Evolutionary conservation across 1,139 yeast genomes (phyloP).

Genomic region (Blastobotrys malaysiensis): DNA sequence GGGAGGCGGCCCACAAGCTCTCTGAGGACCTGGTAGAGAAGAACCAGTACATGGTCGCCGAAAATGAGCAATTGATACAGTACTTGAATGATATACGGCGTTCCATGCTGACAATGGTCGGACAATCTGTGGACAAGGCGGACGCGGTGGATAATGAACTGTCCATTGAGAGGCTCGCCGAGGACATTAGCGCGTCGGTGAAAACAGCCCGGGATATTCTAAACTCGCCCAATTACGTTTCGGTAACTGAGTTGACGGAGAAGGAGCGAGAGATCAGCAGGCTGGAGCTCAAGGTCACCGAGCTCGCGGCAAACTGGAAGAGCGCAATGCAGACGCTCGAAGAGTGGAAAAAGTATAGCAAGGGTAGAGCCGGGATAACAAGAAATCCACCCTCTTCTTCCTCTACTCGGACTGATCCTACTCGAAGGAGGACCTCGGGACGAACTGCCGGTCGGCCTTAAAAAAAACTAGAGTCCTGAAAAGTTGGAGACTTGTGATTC

Average conservation of each 20-base stretch:
- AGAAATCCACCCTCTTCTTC: neutral
- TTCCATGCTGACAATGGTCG: constrained; percentile 5
- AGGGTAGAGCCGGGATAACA: neutral
- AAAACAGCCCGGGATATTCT: constrained; percentile 18
- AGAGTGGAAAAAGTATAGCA: constrained; percentile 26
- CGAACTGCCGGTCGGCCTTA: neutral
- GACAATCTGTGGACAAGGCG: constrained; percentile 6
- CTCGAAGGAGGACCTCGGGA: neutral
- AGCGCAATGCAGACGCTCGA: constrained; percentile 29
- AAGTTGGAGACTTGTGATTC: neutral
- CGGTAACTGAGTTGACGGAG: constrained; percentile 21
- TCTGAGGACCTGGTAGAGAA: constrained; percentile 11
- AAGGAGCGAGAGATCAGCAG: constrained; percentile 20
- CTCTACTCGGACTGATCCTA: neutral
- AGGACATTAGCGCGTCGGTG: constrained; percentile 18
- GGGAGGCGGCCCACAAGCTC: neutral
- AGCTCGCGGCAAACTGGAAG: constrained; percentile 27
- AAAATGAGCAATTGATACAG: constrained; percentile 20
- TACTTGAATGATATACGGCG: constrained; percentile 14
- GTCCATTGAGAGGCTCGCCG: constrained; percentile 9
- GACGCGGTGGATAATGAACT: neutral
- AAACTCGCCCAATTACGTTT: constrained; percentile 24
- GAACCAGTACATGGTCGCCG: constrained; percentile 17
- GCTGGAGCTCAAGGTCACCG: constrained; percentile 23
- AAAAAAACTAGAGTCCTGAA: neutral